These are phyloP conservation scores for Acidiella bohemica DNA, from an alignment of 495 filamentous ascomycete species.

Conservation along the genomic window DNA sequence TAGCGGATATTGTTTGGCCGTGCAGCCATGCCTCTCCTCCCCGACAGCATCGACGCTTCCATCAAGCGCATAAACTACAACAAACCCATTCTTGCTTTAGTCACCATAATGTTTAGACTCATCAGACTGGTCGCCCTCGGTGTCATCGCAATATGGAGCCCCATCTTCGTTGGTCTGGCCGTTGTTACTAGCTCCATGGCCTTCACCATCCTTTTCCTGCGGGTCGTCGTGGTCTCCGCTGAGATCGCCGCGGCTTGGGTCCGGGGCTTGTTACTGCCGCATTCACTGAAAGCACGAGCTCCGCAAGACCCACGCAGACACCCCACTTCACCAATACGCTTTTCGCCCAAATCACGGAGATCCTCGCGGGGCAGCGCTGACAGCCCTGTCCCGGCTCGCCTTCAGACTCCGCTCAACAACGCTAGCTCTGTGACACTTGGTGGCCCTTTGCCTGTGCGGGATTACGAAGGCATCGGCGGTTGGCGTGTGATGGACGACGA, in stretches of 20 bases:
- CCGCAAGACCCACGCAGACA: constrained; percentile 5
- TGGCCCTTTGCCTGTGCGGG: constrained; percentile 37
- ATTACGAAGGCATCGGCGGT: constrained; percentile 79
- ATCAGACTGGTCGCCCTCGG: too few species aligned
- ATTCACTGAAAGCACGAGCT: constrained; percentile 1
- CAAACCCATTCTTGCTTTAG: too few species aligned
- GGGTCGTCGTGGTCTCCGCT: constrained; percentile 53
- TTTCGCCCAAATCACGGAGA: constrained; percentile 15
- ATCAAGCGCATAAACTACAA: too few species aligned
- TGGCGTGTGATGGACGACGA: constrained; percentile 48
- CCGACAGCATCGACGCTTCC: too few species aligned
- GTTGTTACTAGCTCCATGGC: constrained; percentile 55
- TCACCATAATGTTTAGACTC: too few species aligned
- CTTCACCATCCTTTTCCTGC: constrained; percentile 48
- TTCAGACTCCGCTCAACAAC: not conserved
- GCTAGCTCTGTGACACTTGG: constrained; percentile 20
- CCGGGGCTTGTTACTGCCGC: constrained; percentile 40
- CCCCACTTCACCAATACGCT: too few species aligned
- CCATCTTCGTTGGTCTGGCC: constrained; percentile 56
- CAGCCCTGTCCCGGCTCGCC: constrained; percentile 7
- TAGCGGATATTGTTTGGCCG: too few species aligned
- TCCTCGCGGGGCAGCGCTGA: constrained; percentile 19
- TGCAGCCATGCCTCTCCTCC: too few species aligned
- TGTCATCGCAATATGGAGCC: too few species aligned
- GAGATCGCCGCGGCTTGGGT: constrained; percentile 50